Conservation (phyloP, 805 yeast species). For the Teunomyces atbi region DNA sequence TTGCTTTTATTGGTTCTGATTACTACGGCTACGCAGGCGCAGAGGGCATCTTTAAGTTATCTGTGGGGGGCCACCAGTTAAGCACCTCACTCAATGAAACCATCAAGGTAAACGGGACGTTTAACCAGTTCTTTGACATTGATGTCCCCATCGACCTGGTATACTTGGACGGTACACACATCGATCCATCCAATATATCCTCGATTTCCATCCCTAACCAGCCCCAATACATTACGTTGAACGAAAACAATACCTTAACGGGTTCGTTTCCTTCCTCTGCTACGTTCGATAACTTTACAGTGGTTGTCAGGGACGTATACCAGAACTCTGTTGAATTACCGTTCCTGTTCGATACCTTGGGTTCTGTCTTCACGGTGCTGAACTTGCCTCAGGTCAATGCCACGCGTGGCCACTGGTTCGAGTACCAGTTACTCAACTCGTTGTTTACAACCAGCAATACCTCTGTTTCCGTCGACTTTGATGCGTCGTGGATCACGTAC, state of each 20-base stretch:
- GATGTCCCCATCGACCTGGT: slow-evolving; percentile 64
- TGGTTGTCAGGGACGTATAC: slow-evolving; percentile 57
- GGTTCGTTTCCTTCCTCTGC: slow-evolving; percentile 58
- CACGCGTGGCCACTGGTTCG: slow-evolving; percentile 60
- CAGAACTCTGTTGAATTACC: slow-evolving; percentile 60
- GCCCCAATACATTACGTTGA: slow-evolving; percentile 60
- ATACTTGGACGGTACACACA: slow-evolving; percentile 56
- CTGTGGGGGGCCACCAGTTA: slow-evolving; percentile 87
- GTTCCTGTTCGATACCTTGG: slow-evolving; percentile 54
- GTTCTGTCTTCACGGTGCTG: slow-evolving; percentile 54
- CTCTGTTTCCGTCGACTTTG: slow-evolving; percentile 41
- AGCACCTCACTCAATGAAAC: slow-evolving; percentile 62
- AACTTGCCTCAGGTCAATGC: slow-evolving; percentile 62
- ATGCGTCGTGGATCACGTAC: slow-evolving; percentile 63
- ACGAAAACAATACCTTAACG: slow-evolving; percentile 39
- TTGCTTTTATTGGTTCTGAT: slow-evolving; percentile 78
- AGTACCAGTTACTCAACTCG: slow-evolving; percentile 52
- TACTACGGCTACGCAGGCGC: slow-evolving; percentile 71
- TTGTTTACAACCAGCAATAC: slow-evolving; percentile 59
- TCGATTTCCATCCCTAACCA: slow-evolving; percentile 45
- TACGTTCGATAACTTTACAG: slow-evolving; percentile 46
- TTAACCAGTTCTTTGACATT: slow-evolving; percentile 51
- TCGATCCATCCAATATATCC: slow-evolving; percentile 54
- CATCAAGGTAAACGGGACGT: slow-evolving; percentile 64
- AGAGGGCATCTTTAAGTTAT: slow-evolving; percentile 63